Conservation (phyloP, 2,329 filamentous ascomycete genomes). For the Pezicula radicicola region DNA sequence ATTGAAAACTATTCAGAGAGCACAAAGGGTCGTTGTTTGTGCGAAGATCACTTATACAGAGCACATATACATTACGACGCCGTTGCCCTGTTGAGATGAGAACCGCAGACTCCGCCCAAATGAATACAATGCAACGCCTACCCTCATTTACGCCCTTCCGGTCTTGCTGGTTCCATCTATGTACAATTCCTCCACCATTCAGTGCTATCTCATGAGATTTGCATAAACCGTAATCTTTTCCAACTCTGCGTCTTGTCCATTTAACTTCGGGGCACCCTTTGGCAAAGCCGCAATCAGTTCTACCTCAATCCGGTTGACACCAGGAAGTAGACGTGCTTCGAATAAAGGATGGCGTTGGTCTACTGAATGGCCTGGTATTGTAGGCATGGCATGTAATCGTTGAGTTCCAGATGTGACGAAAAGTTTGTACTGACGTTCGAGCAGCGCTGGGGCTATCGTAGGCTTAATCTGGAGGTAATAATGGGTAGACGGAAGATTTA, state of each 20-base stretch:
- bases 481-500: conserved; percentile 66
- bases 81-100: too few relatives aligned
- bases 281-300: conserved; percentile 72
- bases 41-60: too few relatives aligned
- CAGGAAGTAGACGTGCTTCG: conserved; percentile 67
- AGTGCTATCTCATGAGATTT: conserved; percentile 55
- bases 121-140: neutral
- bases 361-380: conserved; percentile 52
- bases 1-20: too few relatives aligned
- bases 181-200: conserved; percentile 21
- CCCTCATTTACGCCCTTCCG: neutral
- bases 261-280: conserved; percentile 50
- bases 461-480: conserved; percentile 70
- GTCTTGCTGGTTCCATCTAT: neutral
- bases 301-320: conserved; percentile 75
- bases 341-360: conserved; percentile 65
- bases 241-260: conserved; percentile 65
- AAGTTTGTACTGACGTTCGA: conserved; percentile 70
- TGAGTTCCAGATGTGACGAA: conserved; percentile 70
- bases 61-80: too few relatives aligned
- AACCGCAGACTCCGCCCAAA: neutral
- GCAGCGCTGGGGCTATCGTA: conserved; percentile 58
- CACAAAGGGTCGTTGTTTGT: too few relatives aligned
- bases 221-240: conserved; percentile 77
- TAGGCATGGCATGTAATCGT: conserved; percentile 43